Base-by-base conservation (phyloP, 257 asterid species). In the Nicotiana benthamiana region DNA sequence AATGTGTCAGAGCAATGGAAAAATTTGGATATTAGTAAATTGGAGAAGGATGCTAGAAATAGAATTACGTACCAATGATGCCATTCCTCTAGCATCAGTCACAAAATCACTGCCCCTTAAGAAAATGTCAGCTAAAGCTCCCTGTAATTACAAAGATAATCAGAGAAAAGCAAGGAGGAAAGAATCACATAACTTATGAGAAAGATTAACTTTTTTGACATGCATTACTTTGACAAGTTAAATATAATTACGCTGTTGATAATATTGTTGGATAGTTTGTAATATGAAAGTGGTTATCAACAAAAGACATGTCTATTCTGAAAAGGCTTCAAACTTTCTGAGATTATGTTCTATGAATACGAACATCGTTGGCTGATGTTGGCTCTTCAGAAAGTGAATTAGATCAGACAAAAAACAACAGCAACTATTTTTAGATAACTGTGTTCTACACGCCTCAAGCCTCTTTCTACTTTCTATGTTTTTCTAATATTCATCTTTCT, bases 31-130 rank as follows among this genome's bases (percentile, higher is more conserved):
- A 24, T 24, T 12, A n/a, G n/a, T 46, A 72, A 24, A 22, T 72
- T 12, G 15, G 16, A 59, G 34, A 62, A 79, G 75, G 72, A 62
- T 72, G 43, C 13, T 63, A 22, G 28, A 59, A 28, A 26, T 24
- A 61, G 82, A 80, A 82, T 36, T 43, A 6, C 43, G 64, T 88
- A 95, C 99, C 93, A 93, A 75, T 40, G 97, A 82, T 46, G 94
- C 94, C 98, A 95, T 93, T 59, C 99, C 99, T 24, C 92, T 93
- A 87, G 91, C 90, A 88, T 93, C 93, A 32, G 88, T 62, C 64
- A 92, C 84, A 68, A 95, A 87, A 87, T 89, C 93, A 22, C 93
- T 83, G 82, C 97, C 83, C 86, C 88, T 89, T 32, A 95, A 81
- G 78, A 93, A 93, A 65, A 93, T 84, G 82, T 93, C 93, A 30